Percentiles rank a stretch among this genome's conserved stretches.
Evolutionary conservation across 208 protist species (phyloP).

Genomic region (Trichomonas vaginalis): DNA sequence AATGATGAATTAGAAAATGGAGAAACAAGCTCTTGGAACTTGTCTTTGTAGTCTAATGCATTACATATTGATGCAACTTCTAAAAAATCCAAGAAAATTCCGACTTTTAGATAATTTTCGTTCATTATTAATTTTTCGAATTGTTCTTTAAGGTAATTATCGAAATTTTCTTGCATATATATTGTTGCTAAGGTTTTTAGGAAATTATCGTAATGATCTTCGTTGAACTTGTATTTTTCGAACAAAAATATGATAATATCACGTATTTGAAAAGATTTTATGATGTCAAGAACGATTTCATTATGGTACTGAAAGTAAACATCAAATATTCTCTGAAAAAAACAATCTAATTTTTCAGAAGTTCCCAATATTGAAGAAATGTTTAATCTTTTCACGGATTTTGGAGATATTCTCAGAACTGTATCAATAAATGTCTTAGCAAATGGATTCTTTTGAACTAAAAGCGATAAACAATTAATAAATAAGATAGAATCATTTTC

Average conservation of each 20-base stretch:
- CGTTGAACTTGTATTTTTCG: background rate
- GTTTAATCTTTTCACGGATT: background rate
- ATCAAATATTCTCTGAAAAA: background rate
- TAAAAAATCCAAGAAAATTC: background rate
- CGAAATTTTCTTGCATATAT: background rate
- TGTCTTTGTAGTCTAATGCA: background rate
- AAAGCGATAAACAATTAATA: background rate
- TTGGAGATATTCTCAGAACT: background rate
- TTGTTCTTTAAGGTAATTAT: background rate
- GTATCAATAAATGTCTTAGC: background rate
- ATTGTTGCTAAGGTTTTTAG: background rate
- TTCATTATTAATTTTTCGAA: background rate
- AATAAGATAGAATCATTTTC: background rate
- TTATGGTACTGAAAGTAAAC: background rate
- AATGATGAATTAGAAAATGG: background rate
- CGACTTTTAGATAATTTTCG: background rate
- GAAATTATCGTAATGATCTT: background rate
- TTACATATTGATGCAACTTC: background rate
- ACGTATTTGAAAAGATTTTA: background rate
- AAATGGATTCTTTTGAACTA: background rate
- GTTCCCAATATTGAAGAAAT: background rate
- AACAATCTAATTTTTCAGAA: background rate
- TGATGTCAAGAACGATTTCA: background rate
- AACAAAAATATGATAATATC: background rate
- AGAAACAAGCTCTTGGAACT: background rate